phyloP scores from a whole-genome alignment of 805 yeast species.

The Lipomyces mesembrius region DNA sequence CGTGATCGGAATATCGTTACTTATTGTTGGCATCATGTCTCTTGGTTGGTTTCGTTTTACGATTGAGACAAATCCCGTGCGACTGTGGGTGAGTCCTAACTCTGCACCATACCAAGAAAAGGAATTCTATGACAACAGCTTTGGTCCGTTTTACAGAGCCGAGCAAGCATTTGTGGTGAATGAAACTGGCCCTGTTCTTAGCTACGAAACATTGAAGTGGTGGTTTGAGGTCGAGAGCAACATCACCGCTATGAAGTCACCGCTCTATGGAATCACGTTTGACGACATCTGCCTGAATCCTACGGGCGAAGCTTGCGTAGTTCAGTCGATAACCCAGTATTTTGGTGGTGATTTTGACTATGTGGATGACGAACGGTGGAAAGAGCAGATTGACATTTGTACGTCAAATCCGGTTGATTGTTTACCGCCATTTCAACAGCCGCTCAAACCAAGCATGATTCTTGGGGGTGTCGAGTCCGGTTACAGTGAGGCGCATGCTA shows the following conservation, averaged over 20 bases:
- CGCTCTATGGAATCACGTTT: constrained; percentile 46
- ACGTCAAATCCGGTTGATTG: constrained; percentile 85
- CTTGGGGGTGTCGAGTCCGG: constrained; percentile 63
- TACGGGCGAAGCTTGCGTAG: constrained; percentile 73
- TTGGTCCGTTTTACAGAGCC: constrained; percentile 90
- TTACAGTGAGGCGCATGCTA: constrained; percentile 67
- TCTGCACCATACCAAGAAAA: constrained; percentile 73
- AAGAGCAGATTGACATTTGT: constrained; percentile 59
- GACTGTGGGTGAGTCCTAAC: constrained; percentile 84
- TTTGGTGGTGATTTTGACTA: constrained; percentile 65
- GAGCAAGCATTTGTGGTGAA: constrained; percentile 80
- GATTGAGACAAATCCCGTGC: constrained; percentile 78
- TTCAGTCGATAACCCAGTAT: constrained; percentile 89
- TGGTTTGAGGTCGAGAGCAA: constrained; percentile 81
- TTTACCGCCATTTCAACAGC: constrained; percentile 88
- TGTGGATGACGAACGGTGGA: constrained; percentile 63
- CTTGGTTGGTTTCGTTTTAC: constrained; percentile 57
- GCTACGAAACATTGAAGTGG: constrained; percentile 77
- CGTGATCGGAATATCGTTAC: constrained; percentile 53
- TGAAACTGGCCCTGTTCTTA: constrained; percentile 68
- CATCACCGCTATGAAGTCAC: constrained; percentile 48
- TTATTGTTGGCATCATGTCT: constrained; percentile 54
- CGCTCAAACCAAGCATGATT: constrained; percentile 70
- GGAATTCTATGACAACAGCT: constrained; percentile 70
- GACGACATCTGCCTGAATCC: constrained; percentile 85